Evolutionary conservation across 495 filamentous ascomycete species (phyloP), one percentile per base, ranked within the genome.

Genomic region (Penicillium egyptiacum): DNA sequence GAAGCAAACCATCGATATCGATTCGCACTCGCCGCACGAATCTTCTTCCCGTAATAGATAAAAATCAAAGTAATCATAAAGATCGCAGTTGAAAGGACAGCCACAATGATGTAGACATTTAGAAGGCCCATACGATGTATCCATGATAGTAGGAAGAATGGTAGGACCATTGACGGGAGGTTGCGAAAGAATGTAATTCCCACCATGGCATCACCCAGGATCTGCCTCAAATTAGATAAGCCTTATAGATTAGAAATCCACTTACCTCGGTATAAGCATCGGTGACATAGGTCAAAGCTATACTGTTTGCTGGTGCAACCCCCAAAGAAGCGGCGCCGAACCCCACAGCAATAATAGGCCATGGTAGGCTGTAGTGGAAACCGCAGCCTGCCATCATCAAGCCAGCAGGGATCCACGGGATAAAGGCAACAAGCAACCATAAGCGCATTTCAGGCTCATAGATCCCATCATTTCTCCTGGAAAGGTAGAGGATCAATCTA

Each of bases 361-460:
- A 75, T 11, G 65, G 62, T 3, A 53, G 42, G 2, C 68, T 66
- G 14, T 75, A 61, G 7, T 65, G 58, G 1, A 72, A 41, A 0
- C 65, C 66, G 56, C 72, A 63, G 2, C 71, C 72, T 57, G 69
- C 75, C 57, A 73, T 59, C 39, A 74, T 65, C 1, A 67, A 39
- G 7, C 71, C 73, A 4, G 63, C 61, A 5, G 66, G 61, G 20
- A 70, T 55, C 16, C 67, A 58, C 1, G 65, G 64, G 0, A 60
- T 54, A 28, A 68, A 70, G 2, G 64, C 53, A 20, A 64, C 14
- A 9, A 49, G 40, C 2, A 64, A 45, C 64, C 65, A 73, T 11
- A 74, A 62, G 17, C 72, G 66, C 55, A 67, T 69, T 49, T 76
- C 74, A 8, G 71, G 62, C 48, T 78, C 74, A 33, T 65, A 68